Evolutionary conservation across 2,329 filamentous ascomycete species (phyloP).

Genomic region (Fusarium nodosum): DNA sequence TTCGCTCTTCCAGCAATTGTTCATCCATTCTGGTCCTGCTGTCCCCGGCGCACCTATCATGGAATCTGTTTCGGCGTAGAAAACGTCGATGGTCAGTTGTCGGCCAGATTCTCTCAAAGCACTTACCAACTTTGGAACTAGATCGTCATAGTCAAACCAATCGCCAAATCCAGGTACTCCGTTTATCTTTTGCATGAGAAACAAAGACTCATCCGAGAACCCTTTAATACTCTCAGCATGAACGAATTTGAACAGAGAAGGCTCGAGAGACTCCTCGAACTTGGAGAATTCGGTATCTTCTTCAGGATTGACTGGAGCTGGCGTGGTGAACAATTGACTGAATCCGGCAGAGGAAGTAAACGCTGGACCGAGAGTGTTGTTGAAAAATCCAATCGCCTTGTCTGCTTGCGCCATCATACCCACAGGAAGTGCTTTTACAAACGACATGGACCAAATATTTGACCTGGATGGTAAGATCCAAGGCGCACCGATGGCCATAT

Average conservation of each 20-base stretch:
- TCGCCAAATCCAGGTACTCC: constrained; percentile 17
- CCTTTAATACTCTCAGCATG: constrained; percentile 18
- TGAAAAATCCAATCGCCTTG: constrained; percentile 28
- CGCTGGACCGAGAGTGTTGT: constrained; percentile 9
- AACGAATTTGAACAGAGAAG: constrained; percentile 11
- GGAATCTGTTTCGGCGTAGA: constrained; percentile 25
- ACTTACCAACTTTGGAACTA: constrained; percentile 8
- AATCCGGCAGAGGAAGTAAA: constrained; percentile 23
- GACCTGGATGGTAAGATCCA: constrained; percentile 31
- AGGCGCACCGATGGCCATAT: constrained; percentile 17
- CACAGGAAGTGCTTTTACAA: constrained; percentile 7
- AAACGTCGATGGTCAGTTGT: constrained; percentile 17
- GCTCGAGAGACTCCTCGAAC: constrained; percentile 11
- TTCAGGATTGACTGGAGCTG: neutral
- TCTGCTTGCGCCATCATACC: constrained; percentile 22
- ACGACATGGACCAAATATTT: constrained; percentile 1
- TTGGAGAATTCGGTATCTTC: neutral
- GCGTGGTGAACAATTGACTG: constrained; percentile 12
- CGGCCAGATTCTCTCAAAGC: neutral
- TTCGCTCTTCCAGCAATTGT: constrained; percentile 16
- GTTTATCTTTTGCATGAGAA: constrained; percentile 32
- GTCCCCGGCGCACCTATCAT: constrained; percentile 21
- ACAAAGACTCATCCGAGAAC: constrained; percentile 18
- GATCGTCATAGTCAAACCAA: constrained; percentile 27
- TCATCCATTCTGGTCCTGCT: constrained; percentile 13